Evolutionary conservation across 1,139 yeast genomes (phyloP), one percentile per base, ranked within the genome.

Genomic region (Suhomyces choctaworum): DNA sequence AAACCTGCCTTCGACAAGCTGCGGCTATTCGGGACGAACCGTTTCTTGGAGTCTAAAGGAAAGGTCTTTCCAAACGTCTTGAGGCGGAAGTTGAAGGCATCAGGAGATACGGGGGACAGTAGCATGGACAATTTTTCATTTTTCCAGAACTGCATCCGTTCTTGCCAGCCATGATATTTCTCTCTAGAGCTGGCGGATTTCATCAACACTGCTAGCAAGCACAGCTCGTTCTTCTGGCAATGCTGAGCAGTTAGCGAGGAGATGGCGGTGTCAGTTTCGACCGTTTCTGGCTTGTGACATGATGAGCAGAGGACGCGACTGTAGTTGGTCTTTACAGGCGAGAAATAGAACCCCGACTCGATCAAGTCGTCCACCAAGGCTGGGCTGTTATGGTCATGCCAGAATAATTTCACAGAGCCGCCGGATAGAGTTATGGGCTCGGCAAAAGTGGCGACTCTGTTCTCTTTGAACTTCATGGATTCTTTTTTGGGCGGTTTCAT

Each of bases 271-370:
- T 53, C 57, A 52, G 73, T 59, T 14, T 56, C 51, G 22, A 54
- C 45, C 1, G 59, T 58, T 41, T 76, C 78, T 19, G 64, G 62
- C 41, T 64, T 62, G 14, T 70, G 63, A 54, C 96, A 88, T 50
- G 72, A 66, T 31, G 70, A 73, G 53, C 96, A 88, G 2, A 78
- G 66, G 6, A 71, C 73, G 41, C 73, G 73, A 54, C 65, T 78
- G n/a, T 54, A 56, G 37, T 65, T 56, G 25, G 59, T 55, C 41
- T 60, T 63, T 1, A 72, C 66, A 2, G 95, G 95, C 10, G 77
- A 67, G 56, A 71, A 85, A 51, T 70, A 80, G 56, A 87, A 86
- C 1, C 96, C 96, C 17, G 77, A 69, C 22, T 69, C 71, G 1
- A 88, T 86, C 70, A 82, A 62, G 13, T 56, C 53, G 28, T 61